A percentile compares a stretch with the other conserved stretches of the same genome.
Conservation (phyloP, 306 rosid genomes). For the Prunus fruticosa region DNA sequence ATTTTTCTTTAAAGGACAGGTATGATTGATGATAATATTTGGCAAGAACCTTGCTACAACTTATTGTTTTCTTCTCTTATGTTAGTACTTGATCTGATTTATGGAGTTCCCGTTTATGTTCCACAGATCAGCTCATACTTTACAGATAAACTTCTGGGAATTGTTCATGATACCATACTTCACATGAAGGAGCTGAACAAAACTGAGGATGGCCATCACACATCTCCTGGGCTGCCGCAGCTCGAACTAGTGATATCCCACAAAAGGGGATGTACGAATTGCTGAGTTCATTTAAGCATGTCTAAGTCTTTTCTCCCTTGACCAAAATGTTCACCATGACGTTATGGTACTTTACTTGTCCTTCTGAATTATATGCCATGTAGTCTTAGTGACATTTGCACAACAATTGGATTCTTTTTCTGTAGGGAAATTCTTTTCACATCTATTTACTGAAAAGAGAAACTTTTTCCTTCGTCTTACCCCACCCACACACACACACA, state of each 20-base stretch:
- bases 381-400: background rate
- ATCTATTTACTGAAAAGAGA: background rate
- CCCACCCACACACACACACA: background rate
- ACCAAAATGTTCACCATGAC: constrained; percentile 82
- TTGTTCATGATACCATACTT: constrained; percentile 65
- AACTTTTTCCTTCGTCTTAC: background rate
- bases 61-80: constrained; percentile 19
- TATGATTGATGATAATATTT: constrained; percentile 32
- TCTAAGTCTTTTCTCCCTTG: constrained; percentile 76
- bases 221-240: constrained; percentile 47
- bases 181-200: constrained; percentile 63
- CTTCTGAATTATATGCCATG: background rate
- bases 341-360: constrained; percentile 58
- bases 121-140: constrained; percentile 83
- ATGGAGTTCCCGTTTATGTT: constrained; percentile 25
- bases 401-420: background rate
- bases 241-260: constrained; percentile 37
- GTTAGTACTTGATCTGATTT: constrained; percentile 14
- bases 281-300: constrained; percentile 81
- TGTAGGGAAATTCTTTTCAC: background rate
- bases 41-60: constrained; percentile 12
- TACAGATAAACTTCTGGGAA: constrained; percentile 67
- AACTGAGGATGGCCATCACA: constrained; percentile 42
- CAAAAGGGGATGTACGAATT: constrained; percentile 87
- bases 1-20: constrained; percentile 78